phyloP scores from a whole-genome alignment of 2,329 filamentous ascomycete genomes.

The Fusarium phyllophilum region DNA sequence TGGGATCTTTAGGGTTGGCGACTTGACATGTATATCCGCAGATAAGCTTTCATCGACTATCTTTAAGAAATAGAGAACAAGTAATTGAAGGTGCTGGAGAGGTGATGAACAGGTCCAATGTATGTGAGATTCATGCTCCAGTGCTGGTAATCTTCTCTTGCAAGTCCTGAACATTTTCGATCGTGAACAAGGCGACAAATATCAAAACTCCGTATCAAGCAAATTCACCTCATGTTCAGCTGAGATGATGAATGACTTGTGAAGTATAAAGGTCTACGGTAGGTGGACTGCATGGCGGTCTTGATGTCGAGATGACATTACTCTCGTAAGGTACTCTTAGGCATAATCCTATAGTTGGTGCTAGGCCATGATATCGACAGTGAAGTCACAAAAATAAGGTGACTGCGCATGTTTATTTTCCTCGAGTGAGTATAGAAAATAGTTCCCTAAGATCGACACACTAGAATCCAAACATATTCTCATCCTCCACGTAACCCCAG shows the following conservation, averaged over 20 bases:
- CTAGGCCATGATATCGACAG: no score
- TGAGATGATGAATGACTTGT: fast-evolving
- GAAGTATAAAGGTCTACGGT: neutral
- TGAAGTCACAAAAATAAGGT: fast-evolving
- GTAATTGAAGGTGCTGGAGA: fast-evolving
- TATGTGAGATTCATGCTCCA: neutral
- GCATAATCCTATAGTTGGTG: neutral
- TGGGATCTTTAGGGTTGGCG: neutral
- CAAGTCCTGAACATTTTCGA: neutral
- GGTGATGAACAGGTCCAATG: fast-evolving
- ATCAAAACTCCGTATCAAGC: neutral
- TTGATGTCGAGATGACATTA: no score
- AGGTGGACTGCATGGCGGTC: neutral
- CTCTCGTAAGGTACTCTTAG: neutral
- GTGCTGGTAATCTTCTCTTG: neutral
- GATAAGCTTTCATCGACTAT: neutral
- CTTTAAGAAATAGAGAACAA: neutral
- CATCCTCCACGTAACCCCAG: neutral
- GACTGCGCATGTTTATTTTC: fast-evolving
- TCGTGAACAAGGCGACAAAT: fast-evolving
- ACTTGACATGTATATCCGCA: neutral
- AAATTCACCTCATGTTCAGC: fast-evolving
- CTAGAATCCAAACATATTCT: neutral
- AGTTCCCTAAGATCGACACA: fast-evolving
- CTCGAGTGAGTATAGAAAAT: neutral